phyloP scores from a whole-genome alignment of 192 early-diverging fungal genomes.

The Paraglomus brasilianum region DNA sequence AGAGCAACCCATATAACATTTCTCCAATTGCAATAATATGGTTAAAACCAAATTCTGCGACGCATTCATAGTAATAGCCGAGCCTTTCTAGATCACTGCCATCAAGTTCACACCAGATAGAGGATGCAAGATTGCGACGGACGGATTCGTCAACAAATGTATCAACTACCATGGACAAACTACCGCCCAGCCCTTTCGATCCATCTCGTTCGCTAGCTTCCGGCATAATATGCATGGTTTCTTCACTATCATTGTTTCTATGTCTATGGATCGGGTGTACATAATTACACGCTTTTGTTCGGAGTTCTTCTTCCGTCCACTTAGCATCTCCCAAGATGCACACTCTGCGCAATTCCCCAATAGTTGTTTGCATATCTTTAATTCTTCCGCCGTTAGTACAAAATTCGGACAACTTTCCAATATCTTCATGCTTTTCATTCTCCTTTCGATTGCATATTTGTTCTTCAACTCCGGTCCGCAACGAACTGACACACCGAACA shows the following conservation, averaged over 20 bases:
- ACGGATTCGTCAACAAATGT: constrained; percentile 2
- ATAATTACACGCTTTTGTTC: background rate
- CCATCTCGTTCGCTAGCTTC: constrained; percentile 2
- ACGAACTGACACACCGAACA: constrained; percentile 9
- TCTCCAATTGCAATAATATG: constrained; percentile 22
- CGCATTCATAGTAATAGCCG: background rate
- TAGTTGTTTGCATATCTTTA: background rate
- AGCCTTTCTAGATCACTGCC: constrained; percentile 7
- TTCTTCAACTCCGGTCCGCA: background rate
- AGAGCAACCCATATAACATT: constrained; percentile 4
- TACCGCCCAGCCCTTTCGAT: background rate
- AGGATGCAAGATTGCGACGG: constrained; percentile 6
- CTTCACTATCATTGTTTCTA: background rate
- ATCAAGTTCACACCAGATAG: constrained; percentile 6
- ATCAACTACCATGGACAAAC: constrained; percentile 21
- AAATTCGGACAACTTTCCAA: background rate
- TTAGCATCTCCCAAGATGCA: background rate
- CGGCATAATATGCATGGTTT: background rate
- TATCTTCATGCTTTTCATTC: constrained; percentile 18
- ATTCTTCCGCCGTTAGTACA: background rate
- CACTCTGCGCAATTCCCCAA: constrained; percentile 15
- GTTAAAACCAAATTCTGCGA: constrained; percentile 18
- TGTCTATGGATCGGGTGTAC: background rate
- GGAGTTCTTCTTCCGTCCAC: background rate
- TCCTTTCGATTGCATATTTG: background rate